These are phyloP conservation scores for Daldinia decipiens DNA, from an alignment of 495 filamentous ascomycete species.

Conservation along the genomic window DNA sequence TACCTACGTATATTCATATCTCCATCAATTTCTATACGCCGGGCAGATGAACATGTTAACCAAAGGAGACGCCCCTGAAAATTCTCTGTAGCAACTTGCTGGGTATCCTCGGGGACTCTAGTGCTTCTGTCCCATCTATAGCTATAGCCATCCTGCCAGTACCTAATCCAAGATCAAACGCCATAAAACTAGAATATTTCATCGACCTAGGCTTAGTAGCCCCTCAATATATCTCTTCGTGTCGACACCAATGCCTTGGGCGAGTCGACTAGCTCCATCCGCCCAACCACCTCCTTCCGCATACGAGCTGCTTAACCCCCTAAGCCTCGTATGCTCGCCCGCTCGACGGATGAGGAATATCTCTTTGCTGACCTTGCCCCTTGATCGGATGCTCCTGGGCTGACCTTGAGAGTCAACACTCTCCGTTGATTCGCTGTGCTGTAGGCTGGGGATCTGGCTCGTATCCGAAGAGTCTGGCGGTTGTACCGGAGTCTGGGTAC, in stretches of 20 bases:
- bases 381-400: slow-evolving; percentile 2
- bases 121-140: not conserved
- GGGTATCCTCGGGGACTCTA: slow-evolving; percentile 9
- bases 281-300: slow-evolving; percentile 59
- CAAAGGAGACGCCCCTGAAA: not conserved
- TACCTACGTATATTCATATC: not conserved
- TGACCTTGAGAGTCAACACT: slow-evolving; percentile 43
- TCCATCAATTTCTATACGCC: not conserved
- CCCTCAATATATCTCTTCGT: slow-evolving; percentile 86
- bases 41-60: not conserved
- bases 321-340: slow-evolving; percentile 65
- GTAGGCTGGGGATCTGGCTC: slow-evolving; percentile 32
- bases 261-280: slow-evolving; percentile 71
- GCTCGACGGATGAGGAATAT: slow-evolving; percentile 83
- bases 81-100: not conserved
- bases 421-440: slow-evolving; percentile 36
- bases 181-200: slow-evolving; percentile 25
- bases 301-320: slow-evolving; percentile 53
- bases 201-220: slow-evolving; percentile 79
- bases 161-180: slow-evolving; percentile 6
- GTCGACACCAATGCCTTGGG: slow-evolving; percentile 90
- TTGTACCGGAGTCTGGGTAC: slow-evolving; percentile 8
- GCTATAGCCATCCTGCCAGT: not conserved
- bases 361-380: slow-evolving; percentile 62
- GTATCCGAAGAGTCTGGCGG: slow-evolving; percentile 35